Evolutionary conservation across 164 flowering plant genomes (phyloP), one percentile per base, ranked within the genome.

Genomic region (Vitis labrusca): DNA sequence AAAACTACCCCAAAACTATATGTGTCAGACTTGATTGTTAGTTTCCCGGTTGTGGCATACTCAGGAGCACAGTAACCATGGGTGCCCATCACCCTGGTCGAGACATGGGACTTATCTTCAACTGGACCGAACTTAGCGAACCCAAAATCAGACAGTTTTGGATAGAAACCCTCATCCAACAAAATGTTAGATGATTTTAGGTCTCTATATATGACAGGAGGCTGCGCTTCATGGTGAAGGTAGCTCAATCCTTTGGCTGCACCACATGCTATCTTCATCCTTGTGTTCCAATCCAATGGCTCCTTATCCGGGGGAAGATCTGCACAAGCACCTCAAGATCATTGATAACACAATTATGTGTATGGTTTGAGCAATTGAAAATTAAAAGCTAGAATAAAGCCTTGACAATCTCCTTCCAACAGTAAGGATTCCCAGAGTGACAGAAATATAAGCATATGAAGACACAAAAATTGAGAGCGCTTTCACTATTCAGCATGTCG

Each of bases 61-160:
- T 83, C 86, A 10, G 85, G 89, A 50, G 86, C 86, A 70, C 85
- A 83, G 63, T 83, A 85, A n/a, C 86, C 86, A 12, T 63, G 70
- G 17, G 86, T 85, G 6, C 86, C 86, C 83, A 85, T 79, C 30
- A 85, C 76, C 64, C 86, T 71, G 23, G 86, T 80, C 2, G 84
- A 73, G 29, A 81, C 84, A 78, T 81, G 82, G 11, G 82, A 69
- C 61, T 79, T 70, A 65, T 78, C 88, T 10, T 72, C 88, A 11
- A 3, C 49, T 14, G 86, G 82, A 30, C 82, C 83, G 61, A 85
- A 78, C 70, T 83, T 80, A 2, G 83, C 85, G 8, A 85, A 80
- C 12, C 94, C 94, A 64, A 91, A 91, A 75, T 89, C 97, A 61
- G 97, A 89, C 60, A 89, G 84, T 73, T 88, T 91, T 10, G 97